Conservation (phyloP, 2,329 filamentous ascomycete genomes). For the Lachnellula subtilissima region DNA sequence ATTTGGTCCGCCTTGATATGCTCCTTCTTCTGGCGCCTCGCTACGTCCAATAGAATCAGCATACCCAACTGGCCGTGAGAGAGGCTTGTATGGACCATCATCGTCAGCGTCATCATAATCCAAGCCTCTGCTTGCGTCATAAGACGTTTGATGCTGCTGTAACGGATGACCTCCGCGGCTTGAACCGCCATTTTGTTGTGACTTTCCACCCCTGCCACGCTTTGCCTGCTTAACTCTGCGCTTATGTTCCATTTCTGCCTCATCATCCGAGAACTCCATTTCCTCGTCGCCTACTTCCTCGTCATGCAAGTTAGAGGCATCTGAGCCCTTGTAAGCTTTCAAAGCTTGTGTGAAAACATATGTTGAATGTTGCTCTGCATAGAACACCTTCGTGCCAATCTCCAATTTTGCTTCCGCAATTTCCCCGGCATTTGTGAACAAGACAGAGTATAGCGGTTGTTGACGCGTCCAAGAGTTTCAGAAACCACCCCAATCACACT, state of each 20-base stretch:
- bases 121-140: slow-evolving; percentile 40
- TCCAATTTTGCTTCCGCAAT: slow-evolving; percentile 62
- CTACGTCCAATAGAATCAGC: slow-evolving; percentile 42
- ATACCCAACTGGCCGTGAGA: slow-evolving; percentile 63
- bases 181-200: slow-evolving; percentile 38
- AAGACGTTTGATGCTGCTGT: slow-evolving; percentile 30
- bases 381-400: slow-evolving; percentile 70
- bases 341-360: slow-evolving; percentile 85
- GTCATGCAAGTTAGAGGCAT: slow-evolving; percentile 92
- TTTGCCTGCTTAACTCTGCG: slow-evolving; percentile 63
- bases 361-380: slow-evolving; percentile 70
- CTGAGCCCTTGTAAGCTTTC: slow-evolving; percentile 76
- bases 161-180: slow-evolving; percentile 33
- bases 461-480: slow-evolving; percentile 84
- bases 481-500: slow-evolving; percentile 75
- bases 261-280: slow-evolving; percentile 93
- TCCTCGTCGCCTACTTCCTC: slow-evolving; percentile 85
- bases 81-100: slow-evolving; percentile 66
- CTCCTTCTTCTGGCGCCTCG: slow-evolving; percentile 37
- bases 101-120: slow-evolving; percentile 67
- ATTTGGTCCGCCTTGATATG: slow-evolving; percentile 13
- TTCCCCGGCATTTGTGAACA: slow-evolving; percentile 65
- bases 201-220: slow-evolving; percentile 50
- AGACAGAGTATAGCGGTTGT: slow-evolving; percentile 79
- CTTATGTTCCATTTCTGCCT: slow-evolving; percentile 83